Conservation (phyloP, 208 protist species). For the Wallacemonas sp. region DNA sequence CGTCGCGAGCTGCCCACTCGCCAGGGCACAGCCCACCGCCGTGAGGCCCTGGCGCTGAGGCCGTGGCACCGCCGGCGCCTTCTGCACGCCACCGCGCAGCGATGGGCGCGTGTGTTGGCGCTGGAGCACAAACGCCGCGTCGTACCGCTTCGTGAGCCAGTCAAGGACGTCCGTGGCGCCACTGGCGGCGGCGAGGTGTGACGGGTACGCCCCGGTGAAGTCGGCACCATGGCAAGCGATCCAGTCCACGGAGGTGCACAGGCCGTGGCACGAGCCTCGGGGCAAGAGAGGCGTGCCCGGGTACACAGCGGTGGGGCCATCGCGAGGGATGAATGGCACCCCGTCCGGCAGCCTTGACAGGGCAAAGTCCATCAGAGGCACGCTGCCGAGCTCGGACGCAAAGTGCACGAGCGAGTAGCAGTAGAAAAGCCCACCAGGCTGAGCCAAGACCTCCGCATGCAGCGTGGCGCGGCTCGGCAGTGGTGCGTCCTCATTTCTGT, state of each 20-base stretch:
- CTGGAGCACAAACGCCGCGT: conserved; percentile 28
- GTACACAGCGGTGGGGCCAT: neutral
- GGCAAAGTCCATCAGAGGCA: conserved; percentile 21
- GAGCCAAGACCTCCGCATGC: neutral
- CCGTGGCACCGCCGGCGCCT: conserved; percentile 12
- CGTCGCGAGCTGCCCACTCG: conserved; percentile 31
- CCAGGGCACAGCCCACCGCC: conserved; percentile 38
- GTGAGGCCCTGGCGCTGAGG: conserved; percentile 22
- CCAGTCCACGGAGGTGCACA: conserved; percentile 23
- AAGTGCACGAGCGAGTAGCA: conserved; percentile 53
- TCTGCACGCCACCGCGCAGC: neutral
- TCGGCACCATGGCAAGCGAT: conserved; percentile 38
- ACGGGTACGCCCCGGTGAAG: conserved; percentile 36
- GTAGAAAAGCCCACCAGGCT: conserved; percentile 13
- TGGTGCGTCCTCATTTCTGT: no score
- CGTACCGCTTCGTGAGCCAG: conserved; percentile 23
- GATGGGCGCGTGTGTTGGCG: conserved; percentile 17
- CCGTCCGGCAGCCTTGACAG: conserved; percentile 6
- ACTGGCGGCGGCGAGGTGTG: conserved; percentile 32
- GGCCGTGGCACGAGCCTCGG: neutral
- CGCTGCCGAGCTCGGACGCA: conserved; percentile 49
- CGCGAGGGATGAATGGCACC: neutral
- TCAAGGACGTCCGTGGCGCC: conserved; percentile 35
- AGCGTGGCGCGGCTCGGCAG: neutral
- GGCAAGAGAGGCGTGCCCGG: neutral